Evolutionary conservation across 2,329 filamentous ascomycete species (phyloP), one percentile per base, ranked within the genome.

Genomic region (Thelonectria discophora): DNA sequence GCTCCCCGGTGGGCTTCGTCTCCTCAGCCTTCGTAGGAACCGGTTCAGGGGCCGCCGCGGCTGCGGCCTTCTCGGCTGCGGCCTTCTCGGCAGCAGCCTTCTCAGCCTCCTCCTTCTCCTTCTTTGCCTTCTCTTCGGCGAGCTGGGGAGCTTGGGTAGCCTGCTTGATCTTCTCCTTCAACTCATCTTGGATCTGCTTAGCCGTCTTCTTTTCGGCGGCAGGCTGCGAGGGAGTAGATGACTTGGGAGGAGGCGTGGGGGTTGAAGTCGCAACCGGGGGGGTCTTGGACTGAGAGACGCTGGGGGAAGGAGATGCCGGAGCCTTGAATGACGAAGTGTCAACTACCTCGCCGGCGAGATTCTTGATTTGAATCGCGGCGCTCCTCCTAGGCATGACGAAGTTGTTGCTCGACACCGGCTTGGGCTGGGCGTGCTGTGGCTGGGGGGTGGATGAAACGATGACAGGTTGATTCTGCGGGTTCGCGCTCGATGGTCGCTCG

Each of bases 161-260:
- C 54, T 86, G 86, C 73, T 89, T 87, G 73, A 97, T 89, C 74
- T 92, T 90, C 75, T 91, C 88, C 77, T 90, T 90, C 73, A 94
- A 91, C 78, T 97, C 93, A 67, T 92, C 87, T 60, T 90, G 89
- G 65, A 92, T 92, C 78, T 97, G 91, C 75, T 94, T 90, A 37
- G 87, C 86, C 1, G 90, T 90, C 84, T 95, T 95, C 43, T 81
- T 81, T n/a, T n/a, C n/a, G n/a, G n/a, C n/a, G n/a, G n/a, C n/a
- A n/a, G n/a, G n/a, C n/a, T 95, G 91, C 18, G 89, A 83, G 18
- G 88, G 83, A 45, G 86, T 93, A 10, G 86, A 81, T 3, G 89
- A 83, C 72, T 93, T 93, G 21, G 92, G 92, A 12, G 93, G 92
- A 9, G 92, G 92, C 5, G 93, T 94, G 3, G 89, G 87, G 0